Conservation (phyloP, 257 asterid species). For the Rehmannia glutinosa region DNA sequence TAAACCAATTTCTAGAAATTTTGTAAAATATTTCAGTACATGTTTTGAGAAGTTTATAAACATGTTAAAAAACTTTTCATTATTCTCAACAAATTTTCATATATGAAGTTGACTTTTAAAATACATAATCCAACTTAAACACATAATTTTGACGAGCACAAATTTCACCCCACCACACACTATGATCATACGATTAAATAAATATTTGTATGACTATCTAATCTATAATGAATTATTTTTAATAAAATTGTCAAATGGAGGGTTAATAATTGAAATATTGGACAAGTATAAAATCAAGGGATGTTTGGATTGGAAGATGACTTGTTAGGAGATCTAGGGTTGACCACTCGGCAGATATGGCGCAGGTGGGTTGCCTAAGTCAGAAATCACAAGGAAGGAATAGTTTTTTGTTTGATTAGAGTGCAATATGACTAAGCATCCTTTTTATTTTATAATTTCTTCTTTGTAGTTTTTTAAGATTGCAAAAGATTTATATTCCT, state of each 20-base stretch:
- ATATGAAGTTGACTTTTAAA: too few species aligned
- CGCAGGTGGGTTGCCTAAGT: conserved; percentile 28
- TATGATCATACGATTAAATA: neutral
- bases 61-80: too few species aligned
- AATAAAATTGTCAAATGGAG: neutral
- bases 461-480: neutral
- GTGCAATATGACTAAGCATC: conserved; percentile 20
- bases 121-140: too few species aligned
- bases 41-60: too few species aligned
- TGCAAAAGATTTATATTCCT: conserved; percentile 24
- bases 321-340: neutral
- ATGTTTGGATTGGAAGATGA: conserved; percentile 12
- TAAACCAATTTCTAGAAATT: too few species aligned
- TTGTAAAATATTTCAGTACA: neutral
- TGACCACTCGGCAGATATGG: conserved; percentile 22
- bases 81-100: too few species aligned
- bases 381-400: conserved; percentile 19
- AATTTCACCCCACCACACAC: neutral
- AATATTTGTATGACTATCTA: neutral
- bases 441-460: neutral
- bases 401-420: neutral
- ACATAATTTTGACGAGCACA: neutral
- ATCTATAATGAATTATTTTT: neutral
- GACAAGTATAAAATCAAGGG: neutral
- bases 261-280: conserved; percentile 8